Percentiles rank a stretch among this genome's conserved stretches.
Evolutionary conservation across 2,329 filamentous ascomycete species (phyloP).

Genomic region (Zymoseptoria passerinii): DNA sequence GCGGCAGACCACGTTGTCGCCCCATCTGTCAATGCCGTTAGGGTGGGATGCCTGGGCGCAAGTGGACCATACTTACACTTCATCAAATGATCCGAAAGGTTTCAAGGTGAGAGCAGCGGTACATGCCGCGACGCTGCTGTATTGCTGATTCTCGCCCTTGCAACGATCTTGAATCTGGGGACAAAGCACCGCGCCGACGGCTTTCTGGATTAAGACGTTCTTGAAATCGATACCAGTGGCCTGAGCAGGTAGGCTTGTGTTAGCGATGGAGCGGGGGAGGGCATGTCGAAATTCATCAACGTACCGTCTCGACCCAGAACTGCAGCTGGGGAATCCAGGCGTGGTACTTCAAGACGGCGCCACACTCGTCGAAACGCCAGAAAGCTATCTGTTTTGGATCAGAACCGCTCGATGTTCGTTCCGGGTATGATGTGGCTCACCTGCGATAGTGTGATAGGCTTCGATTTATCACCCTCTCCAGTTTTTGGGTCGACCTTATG

Average conservation of each 20-base stretch:
- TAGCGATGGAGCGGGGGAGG: background rate
- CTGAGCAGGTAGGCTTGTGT: background rate
- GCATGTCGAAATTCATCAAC: background rate
- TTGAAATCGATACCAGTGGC: slow-evolving; percentile 18
- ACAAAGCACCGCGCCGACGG: slow-evolving; percentile 30
- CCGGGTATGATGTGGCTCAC: background rate
- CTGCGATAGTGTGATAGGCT: slow-evolving; percentile 12
- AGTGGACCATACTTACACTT: slow-evolving; percentile 17
- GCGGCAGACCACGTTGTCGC: slow-evolving; percentile 38
- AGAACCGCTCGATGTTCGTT: background rate
- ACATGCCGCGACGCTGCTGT: slow-evolving; percentile 28
- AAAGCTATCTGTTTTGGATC: slow-evolving; percentile 30
- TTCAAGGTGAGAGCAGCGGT: slow-evolving; percentile 27
- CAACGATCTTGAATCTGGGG: slow-evolving; percentile 30
- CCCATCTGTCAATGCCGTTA: slow-evolving; percentile 24
- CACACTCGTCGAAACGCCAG: slow-evolving; percentile 40
- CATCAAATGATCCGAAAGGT: slow-evolving; percentile 35
- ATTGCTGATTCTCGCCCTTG: slow-evolving; percentile 32
- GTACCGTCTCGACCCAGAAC: slow-evolving; percentile 27
- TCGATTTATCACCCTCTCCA: slow-evolving; percentile 7
- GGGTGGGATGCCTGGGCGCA: background rate
- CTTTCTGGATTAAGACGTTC: slow-evolving; percentile 24
- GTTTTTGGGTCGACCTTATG: slow-evolving; percentile 6
- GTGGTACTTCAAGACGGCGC: slow-evolving; percentile 38
- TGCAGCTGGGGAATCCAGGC: slow-evolving; percentile 39